A percentile compares a stretch with the other conserved stretches of the same genome.
These are phyloP conservation scores for Lophiotrema nucula DNA, from an alignment of 495 filamentous ascomycete species.

Conservation along the genomic window DNA sequence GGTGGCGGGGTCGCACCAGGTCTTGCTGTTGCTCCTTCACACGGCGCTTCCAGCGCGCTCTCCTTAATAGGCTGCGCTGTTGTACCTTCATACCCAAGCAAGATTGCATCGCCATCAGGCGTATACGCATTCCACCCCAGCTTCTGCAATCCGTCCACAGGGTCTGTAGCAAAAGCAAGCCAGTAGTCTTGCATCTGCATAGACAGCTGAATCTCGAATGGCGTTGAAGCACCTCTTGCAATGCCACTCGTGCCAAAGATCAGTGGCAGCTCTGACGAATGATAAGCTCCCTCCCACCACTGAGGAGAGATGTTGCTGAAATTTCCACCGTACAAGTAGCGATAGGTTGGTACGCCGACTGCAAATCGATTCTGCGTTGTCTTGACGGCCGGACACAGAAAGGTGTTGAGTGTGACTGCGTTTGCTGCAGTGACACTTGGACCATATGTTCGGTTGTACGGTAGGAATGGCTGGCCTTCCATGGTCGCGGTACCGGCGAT, in stretches of 20 bases:
- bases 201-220: conserved; percentile 25
- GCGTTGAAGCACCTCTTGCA: conserved; percentile 11
- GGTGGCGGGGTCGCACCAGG: not conserved
- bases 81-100: conserved; percentile 3
- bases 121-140: conserved; percentile 19
- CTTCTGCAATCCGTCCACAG: conserved; percentile 6
- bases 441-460: conserved; percentile 22
- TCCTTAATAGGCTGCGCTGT: conserved; percentile 12
- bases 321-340: conserved; percentile 50
- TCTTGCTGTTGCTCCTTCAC: not conserved
- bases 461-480: conserved; percentile 28
- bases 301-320: conserved; percentile 47
- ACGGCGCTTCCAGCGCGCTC: conserved; percentile 9
- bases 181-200: conserved; percentile 32
- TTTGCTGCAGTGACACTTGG: conserved; percentile 9
- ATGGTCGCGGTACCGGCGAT: conserved; percentile 31
- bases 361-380: conserved; percentile 29
- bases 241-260: conserved; percentile 29
- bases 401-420: conserved; percentile 15
- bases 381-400: conserved; percentile 30
- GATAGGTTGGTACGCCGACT: conserved; percentile 37
- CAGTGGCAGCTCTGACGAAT: conserved; percentile 29
- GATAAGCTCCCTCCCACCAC: conserved; percentile 39
- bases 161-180: conserved; percentile 29
- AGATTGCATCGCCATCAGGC: conserved; percentile 6